Percentiles rank a stretch among this genome's conserved stretches.
Conservation (phyloP, 768 basidiomycete genomes). For the Mycena venus region DNA sequence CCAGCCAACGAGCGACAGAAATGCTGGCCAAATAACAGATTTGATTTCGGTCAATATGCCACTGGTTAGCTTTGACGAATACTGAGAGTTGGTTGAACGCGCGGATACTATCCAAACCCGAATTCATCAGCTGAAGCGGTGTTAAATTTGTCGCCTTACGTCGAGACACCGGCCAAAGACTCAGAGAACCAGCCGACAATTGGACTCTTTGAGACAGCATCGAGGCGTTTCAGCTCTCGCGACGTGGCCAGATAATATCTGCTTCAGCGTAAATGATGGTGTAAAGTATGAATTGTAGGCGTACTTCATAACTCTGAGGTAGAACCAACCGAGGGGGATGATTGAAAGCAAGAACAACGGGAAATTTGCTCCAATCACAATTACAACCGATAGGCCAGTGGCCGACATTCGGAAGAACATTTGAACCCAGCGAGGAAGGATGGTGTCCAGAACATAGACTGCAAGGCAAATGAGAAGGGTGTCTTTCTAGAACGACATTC, state of each 20-base stretch:
- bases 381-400: constrained; percentile 67
- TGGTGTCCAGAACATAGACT: constrained; percentile 83
- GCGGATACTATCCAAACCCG: no score
- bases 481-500: no score
- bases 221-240: constrained; percentile 89
- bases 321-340: constrained; percentile 84
- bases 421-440: constrained; percentile 85
- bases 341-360: constrained; percentile 85
- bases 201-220: constrained; percentile 90
- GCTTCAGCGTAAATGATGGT: no score
- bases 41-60: constrained; percentile 89
- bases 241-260: constrained; percentile 92
- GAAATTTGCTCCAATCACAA: constrained; percentile 86
- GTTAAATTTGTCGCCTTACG: no score
- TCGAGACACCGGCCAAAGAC: constrained; percentile 80
- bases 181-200: constrained; percentile 94
- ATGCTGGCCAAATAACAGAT: constrained; percentile 83
- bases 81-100: constrained; percentile 80
- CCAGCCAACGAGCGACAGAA: constrained; percentile 87
- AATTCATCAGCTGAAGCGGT: no score
- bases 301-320: constrained; percentile 84
- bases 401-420: constrained; percentile 76
- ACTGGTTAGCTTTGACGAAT: constrained; percentile 78
- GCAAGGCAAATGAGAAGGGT: neutral
- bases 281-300: constrained; percentile 37